Evolutionary conservation across 306 rosid genomes (phyloP), one percentile per base, ranked within the genome.

Genomic region (Prunus mongolica): DNA sequence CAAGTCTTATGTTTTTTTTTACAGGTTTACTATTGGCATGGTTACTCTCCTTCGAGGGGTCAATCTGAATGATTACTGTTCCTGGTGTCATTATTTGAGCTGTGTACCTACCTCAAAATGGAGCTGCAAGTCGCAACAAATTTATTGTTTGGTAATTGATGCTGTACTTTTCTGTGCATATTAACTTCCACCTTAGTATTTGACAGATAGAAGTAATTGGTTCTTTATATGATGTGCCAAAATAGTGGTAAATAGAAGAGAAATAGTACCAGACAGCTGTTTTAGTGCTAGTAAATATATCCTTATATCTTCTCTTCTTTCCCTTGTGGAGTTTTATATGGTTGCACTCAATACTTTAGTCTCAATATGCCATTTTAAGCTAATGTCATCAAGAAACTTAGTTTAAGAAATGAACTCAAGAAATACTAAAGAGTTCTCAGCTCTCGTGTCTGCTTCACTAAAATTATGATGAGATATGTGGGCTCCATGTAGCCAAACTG

Each of bases 71-170:
- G 83, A 90, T 0, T 81, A 15, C 28, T 93, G 98, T 80, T 80
- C 89, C 19, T 93, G 96, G 94, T 92, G 98, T 74, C 96, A 87
- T 62, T 89, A 87, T 80, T 71, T 93, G 75, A 93, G 89, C 76
- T 86, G 96, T 64, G 76, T 91, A 76, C 94, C 93, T 32, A 90
- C 87, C 63, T 78, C 91, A 67, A 84, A 82, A 81, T 88, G 96
- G 97, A 87, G 83, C 52, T 92, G 93, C 86, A 61, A 85, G 28
- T 58, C 87, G 14, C 79, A 73, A 51, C 49, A 58, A 49, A 45
- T 61, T 13, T 80, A 62, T 71, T 92, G 97, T 69, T 74, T 88
- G 90, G 93, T 92, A 74, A 82, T 74, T 76, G 27, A 67, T 82
- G 46, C 69, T 45, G 20, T 52, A 65, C 62, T 74, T 15, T 47